A percentile compares a stretch with the other conserved stretches of the same genome.
These are phyloP conservation scores for Selenicereus undatus DNA, from an alignment of 148 eudicot species.

Conservation along the genomic window DNA sequence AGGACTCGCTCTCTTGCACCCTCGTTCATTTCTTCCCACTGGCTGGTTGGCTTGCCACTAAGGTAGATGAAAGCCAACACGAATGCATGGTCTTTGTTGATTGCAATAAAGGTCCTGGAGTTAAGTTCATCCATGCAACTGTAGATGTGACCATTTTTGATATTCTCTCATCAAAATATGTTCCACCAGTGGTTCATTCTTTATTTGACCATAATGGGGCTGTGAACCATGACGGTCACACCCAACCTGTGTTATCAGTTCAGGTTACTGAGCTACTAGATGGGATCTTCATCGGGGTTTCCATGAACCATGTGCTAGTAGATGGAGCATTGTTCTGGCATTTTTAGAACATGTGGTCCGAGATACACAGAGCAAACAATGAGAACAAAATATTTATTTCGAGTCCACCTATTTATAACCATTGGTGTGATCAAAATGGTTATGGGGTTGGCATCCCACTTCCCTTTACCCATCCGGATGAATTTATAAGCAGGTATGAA, in stretches of 20 bases:
- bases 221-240: constrained; percentile 11
- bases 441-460: constrained; percentile 7
- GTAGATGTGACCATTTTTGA: neutral
- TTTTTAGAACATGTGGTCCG: constrained; percentile 21
- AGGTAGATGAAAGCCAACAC: too few relatives aligned
- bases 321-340: constrained; percentile 26
- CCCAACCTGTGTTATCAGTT: constrained; percentile 13
- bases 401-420: constrained; percentile 20
- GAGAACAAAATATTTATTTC: neutral
- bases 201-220: constrained; percentile 23
- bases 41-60: too few relatives aligned
- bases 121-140: too few relatives aligned
- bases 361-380: neutral
- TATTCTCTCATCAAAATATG: constrained; percentile 13
- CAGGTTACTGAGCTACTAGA: constrained; percentile 20
- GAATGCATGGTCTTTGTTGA: too few relatives aligned
- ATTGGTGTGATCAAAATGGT: constrained; percentile 15
- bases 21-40: too few relatives aligned
- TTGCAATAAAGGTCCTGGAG: too few relatives aligned
- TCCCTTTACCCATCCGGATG: constrained; percentile 17
- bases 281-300: neutral
- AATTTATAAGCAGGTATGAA: constrained; percentile 10
- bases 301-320: constrained; percentile 16
- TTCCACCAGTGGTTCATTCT: constrained; percentile 10
- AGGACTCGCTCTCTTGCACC: too few relatives aligned